phyloP scores from a whole-genome alignment of 495 filamentous ascomycete genomes.

The Letharia columbiana region DNA sequence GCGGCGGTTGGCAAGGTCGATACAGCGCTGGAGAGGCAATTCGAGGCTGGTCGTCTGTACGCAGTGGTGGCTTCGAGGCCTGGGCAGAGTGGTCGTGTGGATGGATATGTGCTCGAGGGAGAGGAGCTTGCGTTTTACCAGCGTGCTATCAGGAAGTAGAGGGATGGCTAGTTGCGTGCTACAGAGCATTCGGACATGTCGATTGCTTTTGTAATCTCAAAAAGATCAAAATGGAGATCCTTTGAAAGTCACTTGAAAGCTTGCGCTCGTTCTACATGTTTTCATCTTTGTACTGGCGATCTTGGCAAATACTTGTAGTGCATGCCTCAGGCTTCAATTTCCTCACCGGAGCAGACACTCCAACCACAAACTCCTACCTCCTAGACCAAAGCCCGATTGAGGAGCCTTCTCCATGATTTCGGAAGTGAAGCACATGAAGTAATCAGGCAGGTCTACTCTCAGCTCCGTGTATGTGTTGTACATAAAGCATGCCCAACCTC shows the following conservation, averaged over 20 bases:
- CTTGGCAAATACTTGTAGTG: not conserved
- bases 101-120: constrained; percentile 98
- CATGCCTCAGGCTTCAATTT: not conserved
- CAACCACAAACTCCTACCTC: not conserved
- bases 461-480: not conserved
- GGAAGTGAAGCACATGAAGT: not conserved
- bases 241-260: not conserved
- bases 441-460: not conserved
- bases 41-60: constrained; percentile 94
- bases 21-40: constrained; percentile 84
- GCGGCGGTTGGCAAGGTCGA: constrained; percentile 85
- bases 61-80: constrained; percentile 86
- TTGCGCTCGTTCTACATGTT: not conserved
- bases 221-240: constrained; percentile 1
- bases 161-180: constrained; percentile 21
- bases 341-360: not conserved
- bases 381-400: not conserved
- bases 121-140: constrained; percentile 99
- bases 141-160: constrained; percentile 94
- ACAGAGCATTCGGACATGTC: not conserved
- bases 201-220: constrained; percentile 7
- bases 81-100: constrained; percentile 89
- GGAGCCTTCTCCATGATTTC: too few relatives aligned
- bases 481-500: not conserved
- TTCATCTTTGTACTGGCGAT: not conserved